Evolutionary conservation across 202 grass and related monocot genomes (phyloP).

Genomic region (Cymbopogon flexuosus): DNA sequence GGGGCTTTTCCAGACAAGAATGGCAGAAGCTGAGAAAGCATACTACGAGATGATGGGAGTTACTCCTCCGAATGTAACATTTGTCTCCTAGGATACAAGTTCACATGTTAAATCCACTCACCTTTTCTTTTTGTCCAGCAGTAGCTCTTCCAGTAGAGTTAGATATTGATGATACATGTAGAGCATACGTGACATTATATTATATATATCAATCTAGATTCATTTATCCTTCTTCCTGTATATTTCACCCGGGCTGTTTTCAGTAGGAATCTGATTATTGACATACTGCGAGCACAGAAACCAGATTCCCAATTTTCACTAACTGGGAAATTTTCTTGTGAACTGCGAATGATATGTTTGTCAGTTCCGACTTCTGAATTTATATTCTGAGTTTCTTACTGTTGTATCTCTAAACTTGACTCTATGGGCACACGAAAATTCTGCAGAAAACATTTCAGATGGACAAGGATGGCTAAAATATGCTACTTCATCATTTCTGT

Average conservation of each 20-base stretch:
- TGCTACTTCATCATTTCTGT: background rate
- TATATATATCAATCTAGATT: conserved; percentile 22
- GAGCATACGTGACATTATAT: conserved; percentile 25
- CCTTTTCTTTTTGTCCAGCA: conserved; percentile 13
- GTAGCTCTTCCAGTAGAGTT: conserved; percentile 34
- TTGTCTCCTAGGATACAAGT: conserved; percentile 40
- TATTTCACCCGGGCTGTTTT: background rate
- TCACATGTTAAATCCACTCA: conserved; percentile 24
- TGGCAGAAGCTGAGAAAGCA: conserved; percentile 67
- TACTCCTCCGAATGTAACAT: conserved; percentile 53
- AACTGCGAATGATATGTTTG: background rate
- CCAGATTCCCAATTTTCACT: background rate
- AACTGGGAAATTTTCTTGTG: background rate
- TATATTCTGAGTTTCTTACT: background rate
- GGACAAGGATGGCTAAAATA: background rate
- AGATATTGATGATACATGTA: conserved; percentile 43
- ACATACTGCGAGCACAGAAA: background rate
- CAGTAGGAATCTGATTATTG: background rate
- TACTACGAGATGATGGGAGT: conserved; percentile 65
- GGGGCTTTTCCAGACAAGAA: conserved; percentile 77
- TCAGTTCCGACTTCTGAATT: background rate
- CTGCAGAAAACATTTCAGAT: background rate
- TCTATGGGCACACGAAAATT: background rate
- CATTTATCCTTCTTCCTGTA: background rate
- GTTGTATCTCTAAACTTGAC: background rate